Conservation (phyloP, 148 eudicot genomes). For the Amaranthus palmeri region DNA sequence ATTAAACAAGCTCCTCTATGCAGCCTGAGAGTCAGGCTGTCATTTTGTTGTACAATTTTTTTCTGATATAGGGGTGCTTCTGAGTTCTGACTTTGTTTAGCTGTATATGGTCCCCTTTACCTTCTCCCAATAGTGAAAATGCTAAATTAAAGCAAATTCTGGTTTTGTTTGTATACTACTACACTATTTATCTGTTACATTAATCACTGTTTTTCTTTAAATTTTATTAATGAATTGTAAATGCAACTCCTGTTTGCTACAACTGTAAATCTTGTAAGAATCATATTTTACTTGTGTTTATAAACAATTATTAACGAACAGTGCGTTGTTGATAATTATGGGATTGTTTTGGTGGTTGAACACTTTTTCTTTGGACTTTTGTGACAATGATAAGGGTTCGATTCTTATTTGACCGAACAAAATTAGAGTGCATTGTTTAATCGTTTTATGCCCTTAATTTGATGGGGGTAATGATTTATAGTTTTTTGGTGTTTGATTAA, state of each 20-base stretch:
- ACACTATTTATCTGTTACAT: neutral
- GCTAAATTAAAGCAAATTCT: neutral
- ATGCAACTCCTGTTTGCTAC: slow-evolving; percentile 5
- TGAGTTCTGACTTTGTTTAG: slow-evolving; percentile 16
- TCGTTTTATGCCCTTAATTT: too few relatives aligned
- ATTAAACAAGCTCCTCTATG: slow-evolving; percentile 21
- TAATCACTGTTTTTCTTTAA: neutral
- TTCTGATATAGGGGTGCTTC: slow-evolving; percentile 17
- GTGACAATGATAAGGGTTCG: too few relatives aligned
- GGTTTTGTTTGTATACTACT: slow-evolving; percentile 21
- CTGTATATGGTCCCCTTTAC: slow-evolving; percentile 27
- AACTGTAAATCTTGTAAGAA: neutral
- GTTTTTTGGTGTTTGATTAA: too few relatives aligned
- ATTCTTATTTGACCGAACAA: too few relatives aligned
- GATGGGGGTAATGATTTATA: too few relatives aligned
- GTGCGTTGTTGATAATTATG: neutral
- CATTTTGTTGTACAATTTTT: slow-evolving; percentile 19
- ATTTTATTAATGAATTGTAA: slow-evolving; percentile 1
- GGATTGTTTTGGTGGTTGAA: too few relatives aligned
- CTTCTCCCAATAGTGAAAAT: slow-evolving; percentile 3
- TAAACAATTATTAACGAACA: neutral
- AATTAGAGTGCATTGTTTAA: too few relatives aligned
- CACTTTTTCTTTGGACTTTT: too few relatives aligned
- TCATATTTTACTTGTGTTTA: neutral
- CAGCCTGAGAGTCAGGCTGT: slow-evolving; percentile 24